Base-by-base conservation (phyloP, 345 rosid genomes). In the Acer saccharum region DNA sequence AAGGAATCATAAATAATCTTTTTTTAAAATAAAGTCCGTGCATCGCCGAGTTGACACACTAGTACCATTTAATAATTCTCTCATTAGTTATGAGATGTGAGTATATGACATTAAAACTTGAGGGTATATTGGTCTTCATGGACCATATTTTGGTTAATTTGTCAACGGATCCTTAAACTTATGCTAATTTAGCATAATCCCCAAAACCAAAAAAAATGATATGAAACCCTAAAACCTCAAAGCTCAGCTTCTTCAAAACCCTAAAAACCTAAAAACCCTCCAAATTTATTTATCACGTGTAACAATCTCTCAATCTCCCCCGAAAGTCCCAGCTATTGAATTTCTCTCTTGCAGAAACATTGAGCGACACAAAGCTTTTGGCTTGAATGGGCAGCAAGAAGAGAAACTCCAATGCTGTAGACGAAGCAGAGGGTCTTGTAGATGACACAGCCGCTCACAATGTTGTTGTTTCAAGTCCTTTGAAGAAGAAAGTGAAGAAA, bases 351-450 rank as follows among this genome's bases (percentile, higher is more conserved):
- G 2, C 27, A 64, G 32, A 21, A 44, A 46, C 21, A 48, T 50
- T 39, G 0, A 57, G 35, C 39, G 5, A 32, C 29, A 32, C 3
- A 65, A 27, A 5, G 72, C 76, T 70, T 69, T 69, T 54, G 18
- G 67, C 66, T 20, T 66, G 78, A 76, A 93, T 93, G 95, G 94
- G 84, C 21, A 84, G 78, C 75, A 93, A 88, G 85, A 93, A 87
- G 78, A 87, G 92, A 81, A 87, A 75, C 80, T 83, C 69, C 65
- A 61, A 81, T 7, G 71, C 84, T 29, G 74, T 81, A 7, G 90
- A 75, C 50, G 81, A 76, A n/a, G 81, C 81, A 72, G 87, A 81
- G 68, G 80, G 43, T 60, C 72, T 63, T 39, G 71, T 57, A 23
- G 83, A 77, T 10, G 79, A 73, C 46, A 44, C 71, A 17, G 71